Conservation (phyloP, 78 protist species). For the Dictyostelium purpureum region DNA sequence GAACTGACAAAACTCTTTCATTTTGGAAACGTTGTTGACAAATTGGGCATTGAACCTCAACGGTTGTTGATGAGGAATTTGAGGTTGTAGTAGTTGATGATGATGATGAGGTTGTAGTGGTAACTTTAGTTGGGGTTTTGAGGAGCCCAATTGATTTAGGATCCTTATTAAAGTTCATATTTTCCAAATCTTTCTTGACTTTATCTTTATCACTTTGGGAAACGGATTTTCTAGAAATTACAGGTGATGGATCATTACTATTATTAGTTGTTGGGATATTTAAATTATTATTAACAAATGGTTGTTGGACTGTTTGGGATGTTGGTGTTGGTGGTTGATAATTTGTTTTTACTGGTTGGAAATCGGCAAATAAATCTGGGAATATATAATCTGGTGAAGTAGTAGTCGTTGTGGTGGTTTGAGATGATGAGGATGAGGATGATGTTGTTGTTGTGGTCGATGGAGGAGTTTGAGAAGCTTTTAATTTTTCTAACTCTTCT, state of each 20-base stretch:
- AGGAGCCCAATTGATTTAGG: not conserved
- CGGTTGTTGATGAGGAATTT: not conserved
- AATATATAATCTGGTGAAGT: not conserved
- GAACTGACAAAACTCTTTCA: slow-evolving; percentile 48
- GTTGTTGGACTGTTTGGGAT: not conserved
- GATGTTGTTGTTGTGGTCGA: slow-evolving; percentile 24
- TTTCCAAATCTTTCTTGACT: slow-evolving; percentile 47
- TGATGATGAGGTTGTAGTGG: not conserved
- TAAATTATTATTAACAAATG: not conserved
- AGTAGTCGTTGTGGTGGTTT: not conserved
- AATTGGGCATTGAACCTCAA: slow-evolving; percentile 44
- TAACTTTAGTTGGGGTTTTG: not conserved
- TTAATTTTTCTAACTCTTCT: not conserved
- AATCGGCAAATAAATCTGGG: slow-evolving; percentile 31
- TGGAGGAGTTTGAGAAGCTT: not conserved
- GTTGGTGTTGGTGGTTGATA: not conserved
- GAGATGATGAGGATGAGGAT: not conserved
- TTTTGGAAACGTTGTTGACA: slow-evolving; percentile 67
- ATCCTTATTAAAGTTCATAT: not conserved
- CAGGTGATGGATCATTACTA: not conserved
- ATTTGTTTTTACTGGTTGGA: not conserved
- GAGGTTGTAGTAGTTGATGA: slow-evolving; percentile 1
- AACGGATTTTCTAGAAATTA: slow-evolving; percentile 12
- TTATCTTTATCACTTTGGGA: slow-evolving; percentile 9
- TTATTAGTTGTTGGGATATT: not conserved